Base-by-base conservation (phyloP, 2,329 filamentous ascomycete genomes). In the Madurella mycetomatis region DNA sequence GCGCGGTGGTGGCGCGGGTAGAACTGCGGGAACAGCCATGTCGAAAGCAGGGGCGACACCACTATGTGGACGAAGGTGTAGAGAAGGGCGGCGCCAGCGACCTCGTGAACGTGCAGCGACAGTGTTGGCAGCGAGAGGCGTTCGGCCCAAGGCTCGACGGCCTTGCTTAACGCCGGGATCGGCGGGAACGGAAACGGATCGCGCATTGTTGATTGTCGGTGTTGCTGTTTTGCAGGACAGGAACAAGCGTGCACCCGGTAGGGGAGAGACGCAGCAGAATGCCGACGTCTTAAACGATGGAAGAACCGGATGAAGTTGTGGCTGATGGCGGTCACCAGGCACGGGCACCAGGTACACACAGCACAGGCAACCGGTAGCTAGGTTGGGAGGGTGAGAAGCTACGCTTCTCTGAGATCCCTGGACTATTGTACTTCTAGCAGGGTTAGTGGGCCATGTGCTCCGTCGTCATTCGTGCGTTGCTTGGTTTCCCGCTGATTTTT, bases 21-120 rank as follows among this genome's bases (percentile, higher is more conserved):
- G 62, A 81, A 76, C 44, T 75, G 64, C 2, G 86, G 82, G 60
- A 87, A 84, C 56, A 90, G 68, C 53, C 74, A 66, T 44, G 72
- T 76, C 34, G 87, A 91, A 37, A 92, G 51, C 41, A 76, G 65
- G 7, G 90, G 90, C 49, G 89, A 87, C 58, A 91, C 65, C 57
- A 83, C 78, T 61, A 76, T 75, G 69, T 85, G 83, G 66, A 89
- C 79, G 64, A 84, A 69, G 50, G 85, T 82, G 74, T 95, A 95
- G 60, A 88, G 72, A 32, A 81, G 60, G 54, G 85, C 83, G 25
- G 85, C 83, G 59, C 83, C 72, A 53, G 88, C 57, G 47, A 92
- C 79, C 71, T 95, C 88, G 74, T 94, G 89, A 64, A 88, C 77
- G 71, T 95, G 90, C 47, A 87, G 72, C 15, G 88, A 86, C 17